These are phyloP conservation scores for Penicillium sp. DNA, from an alignment of 2,329 filamentous ascomycete genomes.

Conservation along the genomic window DNA sequence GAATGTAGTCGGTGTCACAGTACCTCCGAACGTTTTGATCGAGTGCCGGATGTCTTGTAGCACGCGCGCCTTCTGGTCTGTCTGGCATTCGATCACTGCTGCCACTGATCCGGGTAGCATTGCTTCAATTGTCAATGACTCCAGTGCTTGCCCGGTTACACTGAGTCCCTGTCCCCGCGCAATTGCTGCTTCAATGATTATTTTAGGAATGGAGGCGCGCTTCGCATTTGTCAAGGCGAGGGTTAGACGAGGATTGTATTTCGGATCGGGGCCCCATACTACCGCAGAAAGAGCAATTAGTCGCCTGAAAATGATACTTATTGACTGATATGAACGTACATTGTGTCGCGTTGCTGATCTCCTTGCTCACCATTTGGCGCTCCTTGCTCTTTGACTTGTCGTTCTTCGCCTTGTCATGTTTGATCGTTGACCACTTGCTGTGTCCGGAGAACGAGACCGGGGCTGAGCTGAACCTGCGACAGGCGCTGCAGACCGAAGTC, in stretches of 20 bases:
- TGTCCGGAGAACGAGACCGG: constrained; percentile 64
- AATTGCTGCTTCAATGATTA: constrained; percentile 79
- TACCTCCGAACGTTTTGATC: constrained; percentile 71
- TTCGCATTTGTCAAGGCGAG: constrained; percentile 74
- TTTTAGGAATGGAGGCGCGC: constrained; percentile 81
- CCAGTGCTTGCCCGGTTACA: constrained; percentile 70
- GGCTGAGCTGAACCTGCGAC: constrained; percentile 52
- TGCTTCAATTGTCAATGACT: constrained; percentile 74
- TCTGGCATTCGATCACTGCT: constrained; percentile 80
- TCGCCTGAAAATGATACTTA: neutral
- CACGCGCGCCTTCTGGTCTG: constrained; percentile 74
- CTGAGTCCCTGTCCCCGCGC: constrained; percentile 86
- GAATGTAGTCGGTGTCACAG: constrained; percentile 72
- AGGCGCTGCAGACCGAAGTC: constrained; percentile 20
- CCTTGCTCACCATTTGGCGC: constrained; percentile 67
- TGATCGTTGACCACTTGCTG: constrained; percentile 95
- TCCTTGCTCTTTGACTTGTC: constrained; percentile 73
- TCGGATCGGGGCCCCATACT: constrained; percentile 76
- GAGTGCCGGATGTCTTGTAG: constrained; percentile 70
- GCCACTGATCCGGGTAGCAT: constrained; percentile 74
- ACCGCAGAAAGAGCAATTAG: constrained; percentile 7
- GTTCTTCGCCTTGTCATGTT: constrained; percentile 86
- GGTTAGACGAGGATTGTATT: constrained; percentile 73
- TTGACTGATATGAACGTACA: constrained; percentile 48
- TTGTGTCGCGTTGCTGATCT: constrained; percentile 74